Evolutionary conservation across 2,329 filamentous ascomycete species (phyloP), one percentile per base, ranked within the genome.

Genomic region (Fusarium odoratissimum): DNA sequence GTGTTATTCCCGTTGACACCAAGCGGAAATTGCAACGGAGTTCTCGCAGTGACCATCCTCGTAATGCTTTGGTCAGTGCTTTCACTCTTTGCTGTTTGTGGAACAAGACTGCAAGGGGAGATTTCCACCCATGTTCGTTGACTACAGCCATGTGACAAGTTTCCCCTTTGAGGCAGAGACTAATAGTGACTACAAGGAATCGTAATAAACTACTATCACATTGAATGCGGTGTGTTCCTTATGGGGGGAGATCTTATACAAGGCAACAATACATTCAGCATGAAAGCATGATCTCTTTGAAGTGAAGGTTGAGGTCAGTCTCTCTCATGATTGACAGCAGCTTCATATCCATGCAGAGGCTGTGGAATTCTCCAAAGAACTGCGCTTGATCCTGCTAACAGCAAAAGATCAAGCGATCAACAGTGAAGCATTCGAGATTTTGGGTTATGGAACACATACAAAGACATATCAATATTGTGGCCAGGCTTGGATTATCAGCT

Each of bases 1-100:
- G 28, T 28, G 14, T 9, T 38, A 13, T 37, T 58, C 30, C 23
- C 21, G 8, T 57, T 23, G 6, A 25, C 31, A 40, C 17, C 60
- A 23, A 35, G 41, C 59, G 69, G 68, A 71, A 68, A 71, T 68
- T 71, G 40, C 59, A 30, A 54, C 67, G 42, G 61, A 71, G 67
- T n/a, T 46, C 37, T 59, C 44, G 31, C n/a, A 33, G 19, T 55
- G 25, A 51, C 55, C 59, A 54, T 37, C 23, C 33, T 35, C 59
- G 41, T 17, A 49, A 41, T 45, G 33, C 40, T 51, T 66, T 51
- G 35, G 33, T 25, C 52, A 23, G 19, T 67, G 64, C 61, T 66
- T 63, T 42, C 40, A 28, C 40, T 42, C 30, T 35, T 30, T 54
- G 17, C 31, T 46, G 25, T 30, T 46, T 52, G 31, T 35, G 31